Evolutionary conservation across 371 early-diverging fungal species (phyloP).

Genomic region (Lichtheimia ornata): DNA sequence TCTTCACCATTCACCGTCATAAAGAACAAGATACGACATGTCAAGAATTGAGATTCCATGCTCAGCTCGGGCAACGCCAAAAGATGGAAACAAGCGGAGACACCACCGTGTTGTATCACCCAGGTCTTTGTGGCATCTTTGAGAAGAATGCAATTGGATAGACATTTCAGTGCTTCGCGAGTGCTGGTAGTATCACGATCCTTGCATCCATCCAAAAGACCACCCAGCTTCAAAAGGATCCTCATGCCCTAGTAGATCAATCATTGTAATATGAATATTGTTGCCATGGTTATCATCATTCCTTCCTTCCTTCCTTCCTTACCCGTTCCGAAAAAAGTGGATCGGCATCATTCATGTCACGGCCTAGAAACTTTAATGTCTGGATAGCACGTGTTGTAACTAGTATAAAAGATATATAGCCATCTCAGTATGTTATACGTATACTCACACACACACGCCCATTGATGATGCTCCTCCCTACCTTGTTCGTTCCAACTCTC

Average conservation of each 20-base stretch:
- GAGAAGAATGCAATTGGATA: conserved; percentile 59
- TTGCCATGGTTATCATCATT: not conserved
- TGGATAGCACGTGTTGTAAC: conserved; percentile 13
- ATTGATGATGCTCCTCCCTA: not conserved
- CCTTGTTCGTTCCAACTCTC: conserved; percentile 1
- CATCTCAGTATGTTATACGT: no score
- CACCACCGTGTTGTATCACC: conserved; percentile 44
- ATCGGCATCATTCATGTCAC: conserved; percentile 10
- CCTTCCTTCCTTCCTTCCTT: not conserved
- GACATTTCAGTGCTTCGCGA: conserved; percentile 59
- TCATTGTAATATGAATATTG: not conserved
- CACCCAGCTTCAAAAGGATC: conserved; percentile 24
- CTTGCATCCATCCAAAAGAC: conserved; percentile 11
- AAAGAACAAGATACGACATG: conserved; percentile 59
- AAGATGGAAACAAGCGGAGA: conserved; percentile 33
- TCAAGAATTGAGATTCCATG: conserved; percentile 56
- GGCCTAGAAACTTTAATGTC: conserved; percentile 7
- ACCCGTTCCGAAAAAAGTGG: conserved; percentile 5
- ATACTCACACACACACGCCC: no score
- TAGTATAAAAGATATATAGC: not conserved
- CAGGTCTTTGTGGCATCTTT: conserved; percentile 39
- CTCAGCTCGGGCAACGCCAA: conserved; percentile 38
- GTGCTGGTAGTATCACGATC: conserved; percentile 26
- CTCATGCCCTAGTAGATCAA: conserved; percentile 29
- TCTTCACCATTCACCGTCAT: conserved; percentile 52